Conservation (phyloP, 805 yeast species). For the Candida alai region DNA sequence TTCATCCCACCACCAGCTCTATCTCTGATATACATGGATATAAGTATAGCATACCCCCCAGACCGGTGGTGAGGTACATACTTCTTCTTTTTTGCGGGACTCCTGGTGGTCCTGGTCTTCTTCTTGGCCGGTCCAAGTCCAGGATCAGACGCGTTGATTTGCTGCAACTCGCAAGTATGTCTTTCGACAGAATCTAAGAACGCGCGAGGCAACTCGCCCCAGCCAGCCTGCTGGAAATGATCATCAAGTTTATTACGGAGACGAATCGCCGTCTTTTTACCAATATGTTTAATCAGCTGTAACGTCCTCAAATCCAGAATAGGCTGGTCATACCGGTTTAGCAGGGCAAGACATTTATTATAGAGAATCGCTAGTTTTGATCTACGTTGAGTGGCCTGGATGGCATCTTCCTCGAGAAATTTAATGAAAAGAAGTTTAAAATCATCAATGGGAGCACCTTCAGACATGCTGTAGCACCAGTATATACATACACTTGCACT, state of each 20-base stretch:
- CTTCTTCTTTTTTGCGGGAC: constrained; percentile 15
- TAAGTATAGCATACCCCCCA: constrained; percentile 80
- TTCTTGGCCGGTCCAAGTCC: constrained; percentile 1
- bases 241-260: constrained; percentile 44
- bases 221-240: constrained; percentile 57
- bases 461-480: no score
- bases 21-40: constrained; percentile 54
- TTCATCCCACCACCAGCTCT: constrained; percentile 52
- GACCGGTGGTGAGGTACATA: constrained; percentile 74
- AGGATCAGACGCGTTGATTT: background rate
- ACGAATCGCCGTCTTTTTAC: constrained; percentile 58
- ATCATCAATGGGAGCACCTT: background rate
- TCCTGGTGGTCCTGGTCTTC: constrained; percentile 16
- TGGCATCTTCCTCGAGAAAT: constrained; percentile 57
- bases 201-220: constrained; percentile 40
- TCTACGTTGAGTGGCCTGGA: constrained; percentile 43
- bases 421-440: constrained; percentile 28
- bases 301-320: constrained; percentile 58
- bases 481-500: no score
- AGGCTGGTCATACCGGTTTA: constrained; percentile 41
- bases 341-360: constrained; percentile 50
- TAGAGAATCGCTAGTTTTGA: constrained; percentile 52
- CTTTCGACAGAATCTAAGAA: constrained; percentile 15
- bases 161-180: constrained; percentile 8
- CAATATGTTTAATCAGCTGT: constrained; percentile 59